Percentiles rank a stretch among this genome's conserved stretches.
Evolutionary conservation across 164 flowering plant species (phyloP).

Genomic region (Berberis thunbergii): DNA sequence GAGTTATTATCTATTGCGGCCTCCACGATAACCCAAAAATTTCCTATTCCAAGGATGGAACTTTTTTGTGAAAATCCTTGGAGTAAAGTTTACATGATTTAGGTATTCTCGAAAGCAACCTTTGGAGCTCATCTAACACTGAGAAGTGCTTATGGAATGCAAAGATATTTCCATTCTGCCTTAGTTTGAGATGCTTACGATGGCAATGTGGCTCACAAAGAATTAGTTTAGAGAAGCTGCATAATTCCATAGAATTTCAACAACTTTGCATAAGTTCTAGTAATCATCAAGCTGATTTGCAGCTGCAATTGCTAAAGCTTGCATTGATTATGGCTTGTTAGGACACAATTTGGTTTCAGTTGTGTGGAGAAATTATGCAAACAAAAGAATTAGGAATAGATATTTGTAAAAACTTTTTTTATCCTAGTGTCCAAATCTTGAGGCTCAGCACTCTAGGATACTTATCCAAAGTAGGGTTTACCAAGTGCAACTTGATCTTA

Average conservation of each 20-base stretch:
- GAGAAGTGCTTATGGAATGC: constrained; percentile 94
- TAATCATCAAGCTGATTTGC: constrained; percentile 91
- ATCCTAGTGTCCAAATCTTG: constrained; percentile 47
- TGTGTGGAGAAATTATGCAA: constrained; percentile 80
- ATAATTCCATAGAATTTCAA: constrained; percentile 74
- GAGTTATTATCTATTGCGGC: constrained; percentile 82
- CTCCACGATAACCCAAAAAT: constrained; percentile 92
- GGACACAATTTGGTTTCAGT: constrained; percentile 76
- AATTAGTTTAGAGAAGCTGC: constrained; percentile 88
- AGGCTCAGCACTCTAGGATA: constrained; percentile 46
- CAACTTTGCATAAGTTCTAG: constrained; percentile 68
- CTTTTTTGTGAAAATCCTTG: constrained; percentile 97
- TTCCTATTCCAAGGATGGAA: constrained; percentile 51
- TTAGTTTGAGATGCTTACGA: constrained; percentile 59
- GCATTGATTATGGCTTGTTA: constrained; percentile 78
- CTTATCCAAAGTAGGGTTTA: constrained; percentile 85
- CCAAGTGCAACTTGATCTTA: constrained; percentile 93
- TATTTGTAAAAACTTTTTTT: constrained; percentile 56
- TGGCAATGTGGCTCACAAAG: constrained; percentile 70
- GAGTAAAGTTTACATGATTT: constrained; percentile 53
- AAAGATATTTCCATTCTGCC: constrained; percentile 66
- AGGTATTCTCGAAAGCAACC: constrained; percentile 56
- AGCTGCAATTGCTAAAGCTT: constrained; percentile 81
- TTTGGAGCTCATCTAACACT: constrained; percentile 43
- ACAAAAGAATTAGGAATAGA: constrained; percentile 54